These are phyloP conservation scores for Annulohypoxylon maeteangense DNA, from an alignment of 495 filamentous ascomycete species.

Conservation along the genomic window DNA sequence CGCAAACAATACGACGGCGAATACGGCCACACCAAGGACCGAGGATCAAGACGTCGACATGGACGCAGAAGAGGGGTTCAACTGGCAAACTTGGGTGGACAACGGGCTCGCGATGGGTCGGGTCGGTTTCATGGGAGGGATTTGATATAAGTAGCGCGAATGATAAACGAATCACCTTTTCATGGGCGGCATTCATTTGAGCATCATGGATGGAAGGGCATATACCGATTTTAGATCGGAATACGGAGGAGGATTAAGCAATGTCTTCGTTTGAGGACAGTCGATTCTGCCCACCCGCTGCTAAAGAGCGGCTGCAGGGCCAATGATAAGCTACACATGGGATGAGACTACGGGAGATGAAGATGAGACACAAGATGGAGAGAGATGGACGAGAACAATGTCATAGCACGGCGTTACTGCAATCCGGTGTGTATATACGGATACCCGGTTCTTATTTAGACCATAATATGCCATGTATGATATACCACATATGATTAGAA, in stretches of 20 bases:
- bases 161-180: not conserved
- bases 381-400: not conserved
- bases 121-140: slow-evolving; percentile 45
- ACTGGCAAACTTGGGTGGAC: slow-evolving; percentile 62
- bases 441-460: slow-evolving; percentile 30
- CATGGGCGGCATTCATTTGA: not conserved
- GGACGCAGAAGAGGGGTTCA: slow-evolving; percentile 56
- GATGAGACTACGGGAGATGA: not conserved
- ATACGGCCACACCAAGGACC: slow-evolving; percentile 30
- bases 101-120: slow-evolving; percentile 46
- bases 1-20: slow-evolving; percentile 3
- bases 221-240: not conserved
- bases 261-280: not conserved
- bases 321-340: not conserved
- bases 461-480: not conserved
- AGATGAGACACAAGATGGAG: not conserved
- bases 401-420: slow-evolving; percentile 8
- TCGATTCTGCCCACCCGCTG: not conserved
- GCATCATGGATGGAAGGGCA: not conserved
- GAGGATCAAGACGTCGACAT: slow-evolving; percentile 53
- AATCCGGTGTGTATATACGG: slow-evolving; percentile 29
- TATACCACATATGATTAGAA: not conserved
- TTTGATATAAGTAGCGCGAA: slow-evolving; percentile 7
- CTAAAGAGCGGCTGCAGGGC: not conserved
- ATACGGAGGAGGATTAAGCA: not conserved